Conservation (phyloP, 495 filamentous ascomycete genomes). For the Astrothelium subdiscretum region DNA sequence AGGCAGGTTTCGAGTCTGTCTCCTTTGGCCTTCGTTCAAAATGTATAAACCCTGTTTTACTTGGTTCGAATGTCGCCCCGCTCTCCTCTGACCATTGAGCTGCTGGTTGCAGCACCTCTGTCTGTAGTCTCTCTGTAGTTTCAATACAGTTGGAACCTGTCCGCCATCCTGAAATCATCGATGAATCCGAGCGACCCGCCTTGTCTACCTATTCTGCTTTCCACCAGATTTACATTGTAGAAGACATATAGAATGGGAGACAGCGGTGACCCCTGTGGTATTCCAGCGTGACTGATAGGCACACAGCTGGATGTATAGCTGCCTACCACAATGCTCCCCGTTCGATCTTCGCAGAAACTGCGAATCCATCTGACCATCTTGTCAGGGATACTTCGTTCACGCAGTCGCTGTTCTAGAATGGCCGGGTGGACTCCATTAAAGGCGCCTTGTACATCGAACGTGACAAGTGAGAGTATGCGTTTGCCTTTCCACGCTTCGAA, state of each 20-base stretch:
- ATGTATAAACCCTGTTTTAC: neutral
- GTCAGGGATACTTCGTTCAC: constrained; percentile 23
- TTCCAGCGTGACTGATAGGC: neutral
- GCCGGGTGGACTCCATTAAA: constrained; percentile 32
- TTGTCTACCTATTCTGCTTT: neutral
- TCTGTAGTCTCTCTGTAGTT: neutral
- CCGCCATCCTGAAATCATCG: constrained; percentile 2
- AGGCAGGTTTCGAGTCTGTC: neutral
- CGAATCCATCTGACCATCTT: constrained; percentile 24
- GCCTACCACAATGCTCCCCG: neutral
- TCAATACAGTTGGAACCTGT: neutral
- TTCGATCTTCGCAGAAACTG: neutral
- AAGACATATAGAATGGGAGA: constrained; percentile 2
- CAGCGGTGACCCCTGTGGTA: neutral
- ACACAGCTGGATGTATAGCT: neutral
- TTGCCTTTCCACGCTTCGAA: constrained; percentile 19
- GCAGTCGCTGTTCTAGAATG: constrained; percentile 25
- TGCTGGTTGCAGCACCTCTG: neutral
- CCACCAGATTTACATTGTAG: constrained; percentile 3
- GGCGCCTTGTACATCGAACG: constrained; percentile 34
- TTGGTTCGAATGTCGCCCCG: neutral
- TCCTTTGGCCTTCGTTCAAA: neutral
- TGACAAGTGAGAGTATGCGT: constrained; percentile 25
- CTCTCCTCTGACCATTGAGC: neutral
- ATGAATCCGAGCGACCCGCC: neutral